These are phyloP conservation scores for Scedosporium apiospermum DNA, from an alignment of 2,329 filamentous ascomycete genomes.

Conservation along the genomic window DNA sequence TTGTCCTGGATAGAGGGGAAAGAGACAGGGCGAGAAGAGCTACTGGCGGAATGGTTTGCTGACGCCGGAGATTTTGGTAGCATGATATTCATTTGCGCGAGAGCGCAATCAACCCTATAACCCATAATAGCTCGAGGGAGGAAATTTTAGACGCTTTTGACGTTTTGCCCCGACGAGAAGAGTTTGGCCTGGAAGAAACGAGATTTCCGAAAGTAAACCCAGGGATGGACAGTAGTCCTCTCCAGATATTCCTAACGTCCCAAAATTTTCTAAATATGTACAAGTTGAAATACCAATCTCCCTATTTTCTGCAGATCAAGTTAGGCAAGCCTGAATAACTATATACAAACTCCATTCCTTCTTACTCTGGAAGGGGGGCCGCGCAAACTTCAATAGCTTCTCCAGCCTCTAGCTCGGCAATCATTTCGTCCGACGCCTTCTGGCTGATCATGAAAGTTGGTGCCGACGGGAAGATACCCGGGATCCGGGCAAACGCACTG, in stretches of 20 bases:
- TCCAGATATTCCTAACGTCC: too few relatives aligned
- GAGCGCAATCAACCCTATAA: not conserved
- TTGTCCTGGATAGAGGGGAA: not conserved
- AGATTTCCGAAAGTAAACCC: too few relatives aligned
- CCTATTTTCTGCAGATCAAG: not conserved
- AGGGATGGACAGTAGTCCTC: too few relatives aligned
- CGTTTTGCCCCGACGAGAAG: too few relatives aligned
- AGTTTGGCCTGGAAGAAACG: too few relatives aligned
- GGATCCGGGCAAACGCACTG: constrained; percentile 42
- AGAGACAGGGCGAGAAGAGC: not conserved
- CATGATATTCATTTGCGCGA: not conserved
- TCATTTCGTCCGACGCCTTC: constrained; percentile 52
- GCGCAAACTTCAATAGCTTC: constrained; percentile 6
- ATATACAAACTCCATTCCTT: not conserved
- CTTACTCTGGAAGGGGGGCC: not conserved
- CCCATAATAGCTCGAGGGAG: not conserved
- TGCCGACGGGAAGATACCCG: constrained; percentile 36
- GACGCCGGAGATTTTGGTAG: not conserved
- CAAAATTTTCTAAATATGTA: too few relatives aligned
- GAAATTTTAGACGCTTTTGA: too few relatives aligned
- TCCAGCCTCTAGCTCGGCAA: constrained; percentile 4
- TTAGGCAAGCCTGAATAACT: not conserved
- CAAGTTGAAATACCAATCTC: not conserved
- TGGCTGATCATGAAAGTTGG: constrained; percentile 50
- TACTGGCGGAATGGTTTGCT: not conserved